Base-by-base conservation (phyloP, 2,329 filamentous ascomycete species). In the Raffaelea albimanens region DNA sequence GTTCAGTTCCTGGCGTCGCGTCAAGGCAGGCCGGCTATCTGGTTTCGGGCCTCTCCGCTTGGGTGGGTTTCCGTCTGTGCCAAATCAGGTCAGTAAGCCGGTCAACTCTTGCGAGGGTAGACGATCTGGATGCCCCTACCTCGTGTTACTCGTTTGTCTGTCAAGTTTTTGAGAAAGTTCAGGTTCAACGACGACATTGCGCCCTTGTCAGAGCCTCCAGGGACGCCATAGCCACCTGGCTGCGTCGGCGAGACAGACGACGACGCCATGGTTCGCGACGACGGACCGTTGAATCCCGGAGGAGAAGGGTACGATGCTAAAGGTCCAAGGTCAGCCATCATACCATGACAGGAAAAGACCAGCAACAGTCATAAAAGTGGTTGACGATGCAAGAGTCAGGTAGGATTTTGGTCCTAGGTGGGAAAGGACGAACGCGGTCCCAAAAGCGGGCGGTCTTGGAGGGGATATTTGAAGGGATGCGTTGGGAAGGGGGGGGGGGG, bases 31-130 rank as follows among this genome's bases (percentile, higher is more conserved):
- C 62, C 95, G 96, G 70, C 86, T 94, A 64, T 97, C 93, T 19
- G 93, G 93, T 63, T 97, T 97, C 0, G 93, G 93, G 1, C 93
- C 93, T 64, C 93, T 81, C 55, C 87, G 81, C 68, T 97, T 98
- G 3, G 87, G 81, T 9, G 85, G 75, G 59, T 93, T 84, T 41
- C 88, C 90, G 71, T 95, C 90, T 84, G 58, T 9, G 22, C 31
- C 29, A 33, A 5, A n/a, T 10, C 14, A 19, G 8, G 34, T 38
- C 14, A 38, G 34, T 38, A 8, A 38, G 34, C 34, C 13, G 7
- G 18, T 5, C 9, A 16, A 38, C 14, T 10, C 7, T 29, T 13
- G 25, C 25, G n/a, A 34, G n/a, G 34, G n/a, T n/a, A 38, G 5
- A 38, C 13, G 18, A 38, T 8, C 13, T 11, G 20, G 31, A 21